These are phyloP conservation scores for Castanospermum australe DNA, from an alignment of 306 rosid species.

Conservation along the genomic window DNA sequence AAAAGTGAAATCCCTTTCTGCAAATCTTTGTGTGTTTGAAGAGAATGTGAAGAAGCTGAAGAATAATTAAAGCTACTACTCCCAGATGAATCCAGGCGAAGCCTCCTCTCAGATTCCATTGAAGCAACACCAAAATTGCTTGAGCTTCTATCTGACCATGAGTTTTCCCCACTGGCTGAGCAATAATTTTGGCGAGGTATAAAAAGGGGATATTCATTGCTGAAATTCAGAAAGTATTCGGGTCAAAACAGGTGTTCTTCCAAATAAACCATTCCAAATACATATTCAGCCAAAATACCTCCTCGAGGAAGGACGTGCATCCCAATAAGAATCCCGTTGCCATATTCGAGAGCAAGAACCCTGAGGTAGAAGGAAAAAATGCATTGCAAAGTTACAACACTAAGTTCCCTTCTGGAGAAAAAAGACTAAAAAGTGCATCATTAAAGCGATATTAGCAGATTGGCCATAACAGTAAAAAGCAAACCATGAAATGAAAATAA, in stretches of 20 bases:
- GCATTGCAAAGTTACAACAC: not conserved
- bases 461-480: not conserved
- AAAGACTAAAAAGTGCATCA: not conserved
- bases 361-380: slow-evolving; percentile 39
- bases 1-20: slow-evolving; percentile 93
- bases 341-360: slow-evolving; percentile 98
- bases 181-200: slow-evolving; percentile 94
- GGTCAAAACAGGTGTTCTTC: slow-evolving; percentile 30
- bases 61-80: slow-evolving; percentile 75
- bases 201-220: slow-evolving; percentile 93
- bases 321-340: slow-evolving; percentile 94
- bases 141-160: slow-evolving; percentile 95
- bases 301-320: slow-evolving; percentile 81
- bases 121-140: slow-evolving; percentile 93
- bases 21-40: slow-evolving; percentile 79
- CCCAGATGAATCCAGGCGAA: slow-evolving; percentile 72
- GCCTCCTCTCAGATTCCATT: slow-evolving; percentile 89
- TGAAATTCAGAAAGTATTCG: slow-evolving; percentile 40
- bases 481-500: not conserved
- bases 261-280: slow-evolving; percentile 15
- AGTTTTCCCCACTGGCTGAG: slow-evolving; percentile 79
- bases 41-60: slow-evolving; percentile 78
- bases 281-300: slow-evolving; percentile 51
- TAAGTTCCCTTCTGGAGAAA: not conserved
- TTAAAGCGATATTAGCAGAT: not conserved